These are phyloP conservation scores for Flueggea neowawraea DNA, from an alignment of 441 rosid genomes.

Conservation along the genomic window DNA sequence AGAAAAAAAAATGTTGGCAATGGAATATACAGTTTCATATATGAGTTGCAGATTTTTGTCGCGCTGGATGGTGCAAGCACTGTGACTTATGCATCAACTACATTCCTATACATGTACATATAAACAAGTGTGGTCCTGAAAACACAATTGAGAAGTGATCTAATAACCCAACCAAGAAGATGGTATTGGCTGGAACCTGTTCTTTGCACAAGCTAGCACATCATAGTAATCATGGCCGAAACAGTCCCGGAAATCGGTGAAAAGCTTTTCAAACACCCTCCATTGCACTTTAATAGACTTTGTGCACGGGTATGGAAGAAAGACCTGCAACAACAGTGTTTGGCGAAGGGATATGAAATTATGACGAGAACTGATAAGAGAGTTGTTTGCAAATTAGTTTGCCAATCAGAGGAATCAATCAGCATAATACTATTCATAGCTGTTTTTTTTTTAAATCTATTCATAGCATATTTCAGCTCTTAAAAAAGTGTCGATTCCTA, in stretches of 20 bases:
- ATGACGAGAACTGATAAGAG: too few species aligned
- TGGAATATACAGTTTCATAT: too few species aligned
- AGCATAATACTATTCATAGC: too few species aligned
- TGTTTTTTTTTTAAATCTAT: too few species aligned
- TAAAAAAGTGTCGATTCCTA: too few species aligned
- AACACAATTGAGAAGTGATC: background rate
- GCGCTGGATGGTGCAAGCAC: too few species aligned
- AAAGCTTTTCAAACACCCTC: conserved; percentile 78
- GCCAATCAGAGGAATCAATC: too few species aligned
- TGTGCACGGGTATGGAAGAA: conserved; percentile 78
- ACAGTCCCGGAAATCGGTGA: conserved; percentile 86
- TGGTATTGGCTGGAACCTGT: conserved; percentile 75
- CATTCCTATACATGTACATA: background rate
- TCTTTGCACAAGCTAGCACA: conserved; percentile 63
- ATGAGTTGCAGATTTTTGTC: too few species aligned
- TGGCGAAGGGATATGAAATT: background rate
- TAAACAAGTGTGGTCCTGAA: conserved; percentile 7
- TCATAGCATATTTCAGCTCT: too few species aligned
- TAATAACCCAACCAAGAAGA: conserved; percentile 73
- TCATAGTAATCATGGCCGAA: conserved; percentile 60
- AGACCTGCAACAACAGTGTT: conserved; percentile 41
- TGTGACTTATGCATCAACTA: too few species aligned
- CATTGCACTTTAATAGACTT: conserved; percentile 71
- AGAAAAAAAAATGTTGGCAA: too few species aligned
- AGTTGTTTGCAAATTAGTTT: too few species aligned